A percentile compares a stretch with the other conserved stretches of the same genome.
Conservation (phyloP, 768 basidiomycete genomes). For the Kwoniella sp. region DNA sequence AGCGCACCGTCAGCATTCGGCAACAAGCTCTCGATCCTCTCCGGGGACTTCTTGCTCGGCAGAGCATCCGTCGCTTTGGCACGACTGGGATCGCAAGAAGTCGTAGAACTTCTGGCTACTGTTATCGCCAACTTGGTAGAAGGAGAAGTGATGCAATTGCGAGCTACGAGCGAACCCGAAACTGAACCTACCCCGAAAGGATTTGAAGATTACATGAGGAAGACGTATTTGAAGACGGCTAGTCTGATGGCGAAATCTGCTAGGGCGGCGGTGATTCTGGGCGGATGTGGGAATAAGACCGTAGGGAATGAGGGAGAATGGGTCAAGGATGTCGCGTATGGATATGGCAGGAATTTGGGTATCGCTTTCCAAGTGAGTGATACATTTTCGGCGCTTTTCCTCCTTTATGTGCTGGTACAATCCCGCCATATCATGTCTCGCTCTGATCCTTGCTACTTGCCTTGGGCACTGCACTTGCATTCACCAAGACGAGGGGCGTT, state of each 20-base stretch:
- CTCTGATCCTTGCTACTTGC: too few species aligned
- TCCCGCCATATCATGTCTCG: too few species aligned
- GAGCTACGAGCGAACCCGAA: constrained; percentile 41
- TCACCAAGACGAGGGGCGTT: too few species aligned
- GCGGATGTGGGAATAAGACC: constrained; percentile 63
- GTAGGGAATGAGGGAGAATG: constrained; percentile 65
- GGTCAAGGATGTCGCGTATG: constrained; percentile 87
- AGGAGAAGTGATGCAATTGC: constrained; percentile 85
- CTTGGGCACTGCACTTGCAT: too few species aligned
- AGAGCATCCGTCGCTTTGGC: constrained; percentile 84
- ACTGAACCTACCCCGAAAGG: constrained; percentile 53
- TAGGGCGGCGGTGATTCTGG: constrained; percentile 81
- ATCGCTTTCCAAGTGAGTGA: constrained; percentile 87
- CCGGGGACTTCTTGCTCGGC: constrained; percentile 92
- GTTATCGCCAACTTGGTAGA: constrained; percentile 96
- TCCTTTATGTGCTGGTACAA: neutral
- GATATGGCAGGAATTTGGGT: constrained; percentile 84
- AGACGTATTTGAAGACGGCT: constrained; percentile 91
- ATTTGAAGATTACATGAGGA: constrained; percentile 72
- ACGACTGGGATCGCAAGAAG: constrained; percentile 80
- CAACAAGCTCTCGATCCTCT: constrained; percentile 91
- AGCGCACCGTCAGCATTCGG: constrained; percentile 77
- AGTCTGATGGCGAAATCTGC: constrained; percentile 86
- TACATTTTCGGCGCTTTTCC: neutral
- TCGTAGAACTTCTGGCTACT: constrained; percentile 87